Conservation (phyloP, 2,329 filamentous ascomycete species). For the Ascochyta lentis region DNA sequence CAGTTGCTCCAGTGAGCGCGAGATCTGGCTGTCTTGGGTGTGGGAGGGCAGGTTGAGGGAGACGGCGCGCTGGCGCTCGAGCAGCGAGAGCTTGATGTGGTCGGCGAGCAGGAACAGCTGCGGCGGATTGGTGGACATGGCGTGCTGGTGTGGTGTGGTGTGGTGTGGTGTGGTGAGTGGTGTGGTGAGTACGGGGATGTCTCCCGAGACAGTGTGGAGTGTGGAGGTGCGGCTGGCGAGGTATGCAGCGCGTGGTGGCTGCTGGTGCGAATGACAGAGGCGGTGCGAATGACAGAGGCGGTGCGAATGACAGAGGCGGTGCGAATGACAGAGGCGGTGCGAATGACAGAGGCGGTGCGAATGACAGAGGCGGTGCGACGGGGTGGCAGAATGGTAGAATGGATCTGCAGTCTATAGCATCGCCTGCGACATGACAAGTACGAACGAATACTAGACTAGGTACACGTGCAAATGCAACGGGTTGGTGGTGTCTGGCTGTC, state of each 20-base stretch:
- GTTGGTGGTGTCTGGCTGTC: no score
- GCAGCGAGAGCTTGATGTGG: conserved; percentile 93
- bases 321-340: background rate
- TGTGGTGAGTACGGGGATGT: background rate
- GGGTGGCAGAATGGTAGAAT: background rate
- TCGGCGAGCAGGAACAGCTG: conserved; percentile 94
- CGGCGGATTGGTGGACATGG: conserved; percentile 58
- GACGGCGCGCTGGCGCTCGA: conserved; percentile 87
- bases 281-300: background rate
- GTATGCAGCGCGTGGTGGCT: background rate
- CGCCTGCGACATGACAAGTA: background rate
- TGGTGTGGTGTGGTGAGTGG: background rate
- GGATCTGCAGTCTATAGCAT: background rate
- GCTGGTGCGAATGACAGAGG: conserved; percentile 2
- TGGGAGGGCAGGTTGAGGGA: conserved; percentile 79
- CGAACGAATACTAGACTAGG: background rate
- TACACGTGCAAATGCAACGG: background rate
- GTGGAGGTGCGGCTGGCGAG: no score
- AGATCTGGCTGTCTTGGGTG: conserved; percentile 87
- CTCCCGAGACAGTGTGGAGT: no score
- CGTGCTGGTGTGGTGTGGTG: background rate
- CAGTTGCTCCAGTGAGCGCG: conserved; percentile 85
- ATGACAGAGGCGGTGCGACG: background rate
- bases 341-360: no score
- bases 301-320: no score